These are phyloP conservation scores for Aspergillaceae sp. DNA, from an alignment of 2,329 filamentous ascomycete genomes.

Conservation along the genomic window DNA sequence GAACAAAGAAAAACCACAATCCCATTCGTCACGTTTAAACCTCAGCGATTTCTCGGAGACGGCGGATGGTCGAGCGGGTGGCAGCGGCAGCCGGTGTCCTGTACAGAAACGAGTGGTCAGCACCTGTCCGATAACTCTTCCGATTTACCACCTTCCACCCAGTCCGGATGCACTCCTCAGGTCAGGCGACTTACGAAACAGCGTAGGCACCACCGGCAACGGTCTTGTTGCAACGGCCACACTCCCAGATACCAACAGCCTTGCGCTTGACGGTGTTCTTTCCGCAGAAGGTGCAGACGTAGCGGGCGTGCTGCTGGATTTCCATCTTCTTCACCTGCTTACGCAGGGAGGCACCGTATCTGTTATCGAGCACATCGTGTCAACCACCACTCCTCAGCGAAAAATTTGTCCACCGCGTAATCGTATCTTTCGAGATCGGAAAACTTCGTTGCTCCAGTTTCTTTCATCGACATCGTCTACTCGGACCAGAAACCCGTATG, in stretches of 20 bases:
- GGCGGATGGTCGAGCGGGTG: constrained; percentile 91
- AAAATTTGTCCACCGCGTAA: too few species aligned
- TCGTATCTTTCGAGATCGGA: too few species aligned
- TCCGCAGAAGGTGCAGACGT: constrained; percentile 97
- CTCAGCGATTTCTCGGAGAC: constrained; percentile 95
- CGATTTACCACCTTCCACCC: background rate
- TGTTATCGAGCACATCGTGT: constrained; percentile 30
- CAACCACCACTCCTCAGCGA: constrained; percentile 9
- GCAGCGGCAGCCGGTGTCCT: constrained; percentile 89
- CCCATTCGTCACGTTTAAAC: constrained; percentile 45
- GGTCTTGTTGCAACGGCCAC: constrained; percentile 90
- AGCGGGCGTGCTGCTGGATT: constrained; percentile 96
- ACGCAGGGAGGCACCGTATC: constrained; percentile 98
- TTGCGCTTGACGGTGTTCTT: constrained; percentile 90
- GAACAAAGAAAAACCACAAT: constrained; percentile 20
- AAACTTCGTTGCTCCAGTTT: constrained; percentile 12
- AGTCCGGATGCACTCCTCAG: background rate
- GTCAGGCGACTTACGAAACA: constrained; percentile 69
- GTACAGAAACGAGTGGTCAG: constrained; percentile 8
- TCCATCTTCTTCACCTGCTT: constrained; percentile 99
- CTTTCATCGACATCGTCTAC: constrained; percentile 5
- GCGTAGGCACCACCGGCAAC: constrained; percentile 89
- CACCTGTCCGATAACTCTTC: background rate
- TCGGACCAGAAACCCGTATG: background rate
- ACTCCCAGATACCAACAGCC: constrained; percentile 93